Percentiles rank a stretch among this genome's conserved stretches.
phyloP scores from a whole-genome alignment of 176 grass and related monocot species.

The Cenchrus fungigraminus region DNA sequence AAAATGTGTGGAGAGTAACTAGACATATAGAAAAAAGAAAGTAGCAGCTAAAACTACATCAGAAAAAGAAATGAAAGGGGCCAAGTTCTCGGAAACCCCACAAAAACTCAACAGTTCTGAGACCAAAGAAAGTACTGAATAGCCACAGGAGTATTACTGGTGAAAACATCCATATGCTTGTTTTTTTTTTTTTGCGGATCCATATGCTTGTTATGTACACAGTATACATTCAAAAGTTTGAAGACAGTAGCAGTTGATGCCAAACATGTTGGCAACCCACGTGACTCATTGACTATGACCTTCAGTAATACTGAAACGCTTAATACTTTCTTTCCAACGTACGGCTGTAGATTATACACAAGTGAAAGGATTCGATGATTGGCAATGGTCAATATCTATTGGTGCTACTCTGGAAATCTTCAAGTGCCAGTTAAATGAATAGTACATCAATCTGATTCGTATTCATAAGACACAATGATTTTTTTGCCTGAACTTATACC shows the following conservation, averaged over 20 bases:
- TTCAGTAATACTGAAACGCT: neutral
- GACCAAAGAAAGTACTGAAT: neutral
- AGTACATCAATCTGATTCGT: neutral
- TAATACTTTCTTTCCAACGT: neutral
- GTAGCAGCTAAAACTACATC: neutral
- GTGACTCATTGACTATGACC: neutral
- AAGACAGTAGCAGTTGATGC: neutral
- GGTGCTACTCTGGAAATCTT: neutral
- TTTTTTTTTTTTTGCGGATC: neutral
- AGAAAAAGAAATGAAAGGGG: neutral
- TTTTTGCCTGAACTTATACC: slow-evolving; percentile 51
- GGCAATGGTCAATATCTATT: neutral
- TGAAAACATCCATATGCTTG: neutral
- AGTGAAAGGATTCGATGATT: neutral
- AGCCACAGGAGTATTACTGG: neutral
- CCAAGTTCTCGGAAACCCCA: neutral
- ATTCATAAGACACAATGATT: neutral
- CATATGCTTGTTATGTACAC: neutral
- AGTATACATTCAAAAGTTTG: neutral
- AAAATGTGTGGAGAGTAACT: neutral
- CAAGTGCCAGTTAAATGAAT: neutral
- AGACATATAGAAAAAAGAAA: neutral
- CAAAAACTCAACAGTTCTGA: neutral
- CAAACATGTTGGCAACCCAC: slow-evolving; percentile 6
- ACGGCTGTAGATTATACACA: neutral